Evolutionary conservation across 2,329 filamentous ascomycete genomes (phyloP).

Genomic region (Cytospora leucostoma): DNA sequence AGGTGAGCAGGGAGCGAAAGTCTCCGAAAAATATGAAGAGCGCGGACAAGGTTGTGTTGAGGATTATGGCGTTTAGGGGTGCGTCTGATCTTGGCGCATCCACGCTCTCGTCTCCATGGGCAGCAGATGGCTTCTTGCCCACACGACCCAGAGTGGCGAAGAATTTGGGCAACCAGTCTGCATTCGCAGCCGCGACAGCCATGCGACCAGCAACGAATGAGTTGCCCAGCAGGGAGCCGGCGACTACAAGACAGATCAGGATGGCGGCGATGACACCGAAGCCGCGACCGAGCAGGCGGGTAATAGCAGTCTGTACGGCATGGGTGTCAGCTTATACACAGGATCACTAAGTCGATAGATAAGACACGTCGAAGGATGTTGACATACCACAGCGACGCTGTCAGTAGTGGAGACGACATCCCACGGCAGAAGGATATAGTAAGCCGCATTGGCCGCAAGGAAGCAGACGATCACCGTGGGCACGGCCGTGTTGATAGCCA

Average conservation of each 20-base stretch:
- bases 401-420: slow-evolving; percentile 58
- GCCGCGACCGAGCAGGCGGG: slow-evolving; percentile 52
- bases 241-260: slow-evolving; percentile 61
- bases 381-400: slow-evolving; percentile 63
- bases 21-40: slow-evolving; percentile 62
- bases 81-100: slow-evolving; percentile 45
- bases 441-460: slow-evolving; percentile 60
- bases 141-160: slow-evolving; percentile 49
- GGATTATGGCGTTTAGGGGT: slow-evolving; percentile 55
- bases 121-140: slow-evolving; percentile 33
- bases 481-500: slow-evolving; percentile 62
- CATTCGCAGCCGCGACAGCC: slow-evolving; percentile 59
- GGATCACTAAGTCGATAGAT: background rate
- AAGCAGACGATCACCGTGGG: slow-evolving; percentile 62
- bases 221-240: slow-evolving; percentile 63
- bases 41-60: slow-evolving; percentile 51
- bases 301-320: slow-evolving; percentile 52
- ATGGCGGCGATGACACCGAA: slow-evolving; percentile 57
- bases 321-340: background rate
- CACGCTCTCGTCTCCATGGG: slow-evolving; percentile 24
- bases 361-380: background rate
- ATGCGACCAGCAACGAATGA: slow-evolving; percentile 64
- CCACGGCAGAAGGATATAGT: slow-evolving; percentile 65
- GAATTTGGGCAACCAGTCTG: slow-evolving; percentile 50
- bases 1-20: slow-evolving; percentile 62